Evolutionary conservation across 768 basidiomycete genomes (phyloP), one percentile per base, ranked within the genome.

Genomic region (Galerina sulciceps): DNA sequence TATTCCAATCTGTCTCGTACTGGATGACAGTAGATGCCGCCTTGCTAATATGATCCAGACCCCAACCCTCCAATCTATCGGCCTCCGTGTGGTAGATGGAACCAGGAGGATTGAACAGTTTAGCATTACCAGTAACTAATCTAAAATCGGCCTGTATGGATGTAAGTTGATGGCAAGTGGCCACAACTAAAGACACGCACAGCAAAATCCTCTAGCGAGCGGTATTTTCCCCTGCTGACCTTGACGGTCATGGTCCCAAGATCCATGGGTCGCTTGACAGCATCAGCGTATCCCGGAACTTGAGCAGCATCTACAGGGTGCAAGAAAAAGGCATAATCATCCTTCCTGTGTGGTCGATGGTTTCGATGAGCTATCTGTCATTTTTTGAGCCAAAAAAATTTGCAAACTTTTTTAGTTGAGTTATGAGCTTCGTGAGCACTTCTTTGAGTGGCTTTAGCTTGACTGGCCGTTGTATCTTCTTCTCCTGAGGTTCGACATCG

Each of bases 191-290:
- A 18, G 8, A 42, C n/a, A 38, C 88, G 57, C 66, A 91, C 91
- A 8, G 85, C 78, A 68, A 93, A 93, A 42, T 93, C 91, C 56
- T 93, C 91, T 47, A 93, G 71, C 2, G 89, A 89, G 17, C 88
- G 82, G 71, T 96, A 96, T 60, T 83, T 85, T 5, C 90, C 90
- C 66, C 76, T 83, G 57, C 81, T 81, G 44, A 95, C 89, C 73
- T 95, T 96, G 54, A 78, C 76, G 17, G 87, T 75, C 78, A 99
- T 90, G 0, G 94, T 95, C 0, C 91, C 91, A 55, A 99, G 79
- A 67, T 98, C 95, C 95, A 98, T 99, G 6, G 96, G 94, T 17
- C 81, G 79, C 65, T 90, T 88, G 50, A 99, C 85, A 47, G 87
- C 75, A 77, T 89, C 85, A 11, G 76, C 56, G 62, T 89, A 89